phyloP scores from a whole-genome alignment of 257 asterid genomes.

The Solanum tarapatanum region DNA sequence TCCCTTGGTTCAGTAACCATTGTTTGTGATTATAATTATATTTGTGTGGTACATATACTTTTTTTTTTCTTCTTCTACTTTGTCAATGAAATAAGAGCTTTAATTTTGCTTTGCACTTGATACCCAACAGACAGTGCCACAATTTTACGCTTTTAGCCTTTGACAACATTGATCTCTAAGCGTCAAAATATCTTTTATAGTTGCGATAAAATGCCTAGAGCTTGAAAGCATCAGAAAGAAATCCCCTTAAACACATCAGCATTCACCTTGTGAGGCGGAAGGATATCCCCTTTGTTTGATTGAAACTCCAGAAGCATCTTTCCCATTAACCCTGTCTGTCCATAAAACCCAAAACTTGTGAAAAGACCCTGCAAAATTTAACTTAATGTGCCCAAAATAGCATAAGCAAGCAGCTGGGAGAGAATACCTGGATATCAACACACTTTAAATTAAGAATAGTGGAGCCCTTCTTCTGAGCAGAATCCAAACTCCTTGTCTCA shows the following conservation, averaged over 20 bases:
- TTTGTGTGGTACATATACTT: background rate
- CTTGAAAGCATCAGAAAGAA: background rate
- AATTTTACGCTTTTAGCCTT: background rate
- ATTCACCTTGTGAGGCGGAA: conserved; percentile 87
- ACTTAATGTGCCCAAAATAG: background rate
- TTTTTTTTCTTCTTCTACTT: background rate
- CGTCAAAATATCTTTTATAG: background rate
- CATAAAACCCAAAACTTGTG: conserved; percentile 11
- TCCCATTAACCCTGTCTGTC: conserved; percentile 91
- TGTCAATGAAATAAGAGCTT: background rate
- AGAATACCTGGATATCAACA: conserved; percentile 76
- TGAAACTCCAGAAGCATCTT: conserved; percentile 81
- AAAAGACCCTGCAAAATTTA: background rate
- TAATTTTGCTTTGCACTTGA: background rate
- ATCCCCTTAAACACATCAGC: background rate
- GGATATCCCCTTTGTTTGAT: conserved; percentile 88
- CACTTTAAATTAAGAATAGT: conserved; percentile 85
- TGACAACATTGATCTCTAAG: background rate
- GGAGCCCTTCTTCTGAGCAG: conserved; percentile 85
- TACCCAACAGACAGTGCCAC: background rate
- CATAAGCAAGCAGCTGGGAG: background rate
- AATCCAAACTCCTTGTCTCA: conserved; percentile 74
- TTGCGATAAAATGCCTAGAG: background rate
- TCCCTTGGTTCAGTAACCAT: background rate
- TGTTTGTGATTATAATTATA: background rate